Evolutionary conservation across 805 yeast species (phyloP).

Genomic region (Priceomyces carsonii): DNA sequence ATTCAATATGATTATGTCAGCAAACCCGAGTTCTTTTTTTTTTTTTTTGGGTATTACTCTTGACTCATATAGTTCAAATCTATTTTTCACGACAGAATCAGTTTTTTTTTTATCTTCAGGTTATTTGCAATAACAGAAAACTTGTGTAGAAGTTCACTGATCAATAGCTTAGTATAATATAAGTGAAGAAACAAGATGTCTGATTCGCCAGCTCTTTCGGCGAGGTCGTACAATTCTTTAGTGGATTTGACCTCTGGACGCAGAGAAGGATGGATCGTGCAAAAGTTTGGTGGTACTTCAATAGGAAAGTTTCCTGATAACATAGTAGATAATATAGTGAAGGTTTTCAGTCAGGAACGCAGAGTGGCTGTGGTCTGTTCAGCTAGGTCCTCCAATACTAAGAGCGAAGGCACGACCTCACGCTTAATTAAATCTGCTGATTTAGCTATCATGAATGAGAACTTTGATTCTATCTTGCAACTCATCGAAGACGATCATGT

Average conservation of each 20-base stretch:
- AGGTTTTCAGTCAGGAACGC: slow-evolving; percentile 55
- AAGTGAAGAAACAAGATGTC: slow-evolving; percentile 11
- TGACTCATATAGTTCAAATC: slow-evolving; percentile 1
- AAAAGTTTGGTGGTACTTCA: slow-evolving; percentile 96
- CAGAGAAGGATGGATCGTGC: slow-evolving; percentile 52
- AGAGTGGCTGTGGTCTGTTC: slow-evolving; percentile 94
- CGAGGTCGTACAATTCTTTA: slow-evolving; percentile 40
- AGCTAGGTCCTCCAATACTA: slow-evolving; percentile 88
- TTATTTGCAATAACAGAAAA: background rate
- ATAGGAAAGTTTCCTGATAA: slow-evolving; percentile 91
- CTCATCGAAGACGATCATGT: slow-evolving; percentile 78
- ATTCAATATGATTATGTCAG: slow-evolving; percentile 1
- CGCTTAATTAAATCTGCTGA: slow-evolving; percentile 85
- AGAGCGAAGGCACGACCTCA: slow-evolving; percentile 94
- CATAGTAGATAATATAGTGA: slow-evolving; percentile 83
- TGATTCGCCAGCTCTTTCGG: slow-evolving; percentile 21
- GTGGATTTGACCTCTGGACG: slow-evolving; percentile 31
- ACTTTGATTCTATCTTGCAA: slow-evolving; percentile 59
- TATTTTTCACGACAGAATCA: background rate
- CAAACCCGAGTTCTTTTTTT: slow-evolving; percentile 1
- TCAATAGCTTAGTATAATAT: background rate
- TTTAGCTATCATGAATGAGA: slow-evolving; percentile 59
- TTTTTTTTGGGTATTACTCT: background rate
- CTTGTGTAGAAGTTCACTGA: background rate
- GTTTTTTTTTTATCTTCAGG: background rate